These are phyloP conservation scores for Fusarium goolgardi DNA, from an alignment of 2,329 filamentous ascomycete species.

Conservation along the genomic window DNA sequence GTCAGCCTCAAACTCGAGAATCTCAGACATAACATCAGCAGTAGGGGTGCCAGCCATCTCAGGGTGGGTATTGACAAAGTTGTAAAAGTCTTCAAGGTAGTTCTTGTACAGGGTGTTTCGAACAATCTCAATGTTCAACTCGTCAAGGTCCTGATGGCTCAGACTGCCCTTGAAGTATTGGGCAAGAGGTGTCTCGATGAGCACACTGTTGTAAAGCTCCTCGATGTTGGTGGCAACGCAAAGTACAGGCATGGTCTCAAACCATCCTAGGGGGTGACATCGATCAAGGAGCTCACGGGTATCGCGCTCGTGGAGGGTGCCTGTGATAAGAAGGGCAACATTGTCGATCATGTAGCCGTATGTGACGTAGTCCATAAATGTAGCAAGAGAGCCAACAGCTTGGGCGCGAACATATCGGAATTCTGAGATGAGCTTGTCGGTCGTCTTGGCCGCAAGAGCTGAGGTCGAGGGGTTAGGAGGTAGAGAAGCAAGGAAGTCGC, in stretches of 20 bases:
- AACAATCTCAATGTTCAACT: conserved; percentile 99
- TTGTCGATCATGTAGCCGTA: conserved; percentile 99
- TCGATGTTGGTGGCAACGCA: conserved; percentile 99
- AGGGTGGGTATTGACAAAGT: conserved; percentile 89
- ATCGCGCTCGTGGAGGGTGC: conserved; percentile 96
- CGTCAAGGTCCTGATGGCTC: conserved; percentile 95
- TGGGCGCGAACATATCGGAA: conserved; percentile 97
- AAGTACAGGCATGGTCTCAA: conserved; percentile 98
- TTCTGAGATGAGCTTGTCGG: conserved; percentile 97
- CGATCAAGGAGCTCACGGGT: conserved; percentile 94
- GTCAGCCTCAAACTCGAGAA: conserved; percentile 96
- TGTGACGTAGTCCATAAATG: conserved; percentile 97
- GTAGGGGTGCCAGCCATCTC: conserved; percentile 91
- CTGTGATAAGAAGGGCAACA: conserved; percentile 95
- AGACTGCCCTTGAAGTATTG: conserved; percentile 98
- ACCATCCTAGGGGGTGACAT: conserved; percentile 98
- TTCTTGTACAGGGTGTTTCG: conserved; percentile 99
- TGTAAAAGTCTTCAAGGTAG: conserved; percentile 97
- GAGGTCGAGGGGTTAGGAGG: conserved; percentile 98
- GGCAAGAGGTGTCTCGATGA: conserved; percentile 95
- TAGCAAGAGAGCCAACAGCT: conserved; percentile 87
- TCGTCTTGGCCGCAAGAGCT: conserved; percentile 91
- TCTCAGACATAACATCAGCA: conserved; percentile 93
- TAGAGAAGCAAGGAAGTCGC: conserved; percentile 93
- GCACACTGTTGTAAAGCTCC: conserved; percentile 96